Base-by-base conservation (phyloP, 2,329 filamentous ascomycete genomes). In the Colletotrichum sp. region DNA sequence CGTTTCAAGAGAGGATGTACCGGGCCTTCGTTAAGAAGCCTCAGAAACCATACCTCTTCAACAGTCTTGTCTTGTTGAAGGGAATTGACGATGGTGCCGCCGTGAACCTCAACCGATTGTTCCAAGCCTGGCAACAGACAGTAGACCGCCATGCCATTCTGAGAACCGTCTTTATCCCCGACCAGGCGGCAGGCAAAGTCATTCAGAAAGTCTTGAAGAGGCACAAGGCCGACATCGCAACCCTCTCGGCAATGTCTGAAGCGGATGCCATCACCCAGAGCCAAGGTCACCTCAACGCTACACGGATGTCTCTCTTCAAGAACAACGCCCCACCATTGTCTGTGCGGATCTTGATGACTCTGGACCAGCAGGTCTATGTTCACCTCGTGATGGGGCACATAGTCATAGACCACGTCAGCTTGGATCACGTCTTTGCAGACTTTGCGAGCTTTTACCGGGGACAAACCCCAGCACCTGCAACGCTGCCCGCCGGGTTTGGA, bases 61-160 rank as follows among this genome's bases (percentile, higher is more conserved):
- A 91, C 26, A 86, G 85, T 0, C 76, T 79, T 0, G 83, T 93
- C 10, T 10, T 12, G 5, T 5, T 75, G 18, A 34, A 39, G 12
- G n/a, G 8, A 0, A 18, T 72, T 5, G 34, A 48, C 3, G 18
- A 69, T 1, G 43, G 24, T 24, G 8, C 52, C 12, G 6, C 36
- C 5, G 10, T 59, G 1, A 84, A 93, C 57, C 79, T 85, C 16
- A 82, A 85, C n/a, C 85, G 86, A 15, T 85, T 93, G 18, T 83
- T 88, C n/a, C 72, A 82, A 10, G 86, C 87, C 55, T 92, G 90
- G 78, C 86, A 87, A 63, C 83, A 90, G 30, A 88, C 94, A 5
- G 89, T 94, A 2, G 83, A 87, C 9, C 86, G 86, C 9, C 92
- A 93, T 80, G 92, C 93, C 77, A 92, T 94, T 32, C 84, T 94